These are phyloP conservation scores for Coniferiporia weirii DNA, from an alignment of 1,284 basidiomycete species.

Conservation along the genomic window DNA sequence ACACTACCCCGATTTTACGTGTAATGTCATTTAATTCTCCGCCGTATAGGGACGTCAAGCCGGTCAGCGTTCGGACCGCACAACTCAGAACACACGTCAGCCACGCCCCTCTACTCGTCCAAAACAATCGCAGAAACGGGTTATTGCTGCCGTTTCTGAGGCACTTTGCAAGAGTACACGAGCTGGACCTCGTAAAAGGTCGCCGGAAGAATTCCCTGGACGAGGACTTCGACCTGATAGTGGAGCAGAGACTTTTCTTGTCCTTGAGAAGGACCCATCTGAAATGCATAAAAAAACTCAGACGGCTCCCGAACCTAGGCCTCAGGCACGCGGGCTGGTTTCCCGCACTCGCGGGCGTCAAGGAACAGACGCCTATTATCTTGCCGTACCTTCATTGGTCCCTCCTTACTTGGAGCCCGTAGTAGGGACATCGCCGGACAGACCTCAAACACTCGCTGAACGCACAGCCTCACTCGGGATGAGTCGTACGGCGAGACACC, in stretches of 20 bases:
- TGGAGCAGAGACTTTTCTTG: slow-evolving; percentile 12
- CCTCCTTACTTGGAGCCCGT: not conserved
- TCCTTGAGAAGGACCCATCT: not conserved
- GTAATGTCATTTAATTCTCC: not conserved
- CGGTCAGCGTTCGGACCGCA: not conserved
- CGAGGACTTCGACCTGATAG: slow-evolving; percentile 11
- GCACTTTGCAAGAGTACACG: not conserved
- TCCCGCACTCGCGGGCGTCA: not conserved
- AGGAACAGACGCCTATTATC: not conserved
- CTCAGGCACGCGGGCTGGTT: not conserved
- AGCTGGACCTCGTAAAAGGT: not conserved
- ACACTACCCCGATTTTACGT: not conserved
- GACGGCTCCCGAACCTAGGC: not conserved
- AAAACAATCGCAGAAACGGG: not conserved
- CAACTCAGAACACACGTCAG: not conserved
- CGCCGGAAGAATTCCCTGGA: not conserved
- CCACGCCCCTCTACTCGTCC: not conserved
- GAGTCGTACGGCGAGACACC: not conserved
- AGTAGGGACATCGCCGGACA: not conserved
- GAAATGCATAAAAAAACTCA: not conserved
- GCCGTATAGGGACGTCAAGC: not conserved
- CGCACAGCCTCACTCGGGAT: not conserved
- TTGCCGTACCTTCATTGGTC: not conserved
- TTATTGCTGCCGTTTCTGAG: not conserved
- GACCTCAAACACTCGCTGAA: not conserved